Evolutionary conservation across 352 stramenopile genomes (phyloP).

Genomic region (Thalassiosira oceanica): DNA sequence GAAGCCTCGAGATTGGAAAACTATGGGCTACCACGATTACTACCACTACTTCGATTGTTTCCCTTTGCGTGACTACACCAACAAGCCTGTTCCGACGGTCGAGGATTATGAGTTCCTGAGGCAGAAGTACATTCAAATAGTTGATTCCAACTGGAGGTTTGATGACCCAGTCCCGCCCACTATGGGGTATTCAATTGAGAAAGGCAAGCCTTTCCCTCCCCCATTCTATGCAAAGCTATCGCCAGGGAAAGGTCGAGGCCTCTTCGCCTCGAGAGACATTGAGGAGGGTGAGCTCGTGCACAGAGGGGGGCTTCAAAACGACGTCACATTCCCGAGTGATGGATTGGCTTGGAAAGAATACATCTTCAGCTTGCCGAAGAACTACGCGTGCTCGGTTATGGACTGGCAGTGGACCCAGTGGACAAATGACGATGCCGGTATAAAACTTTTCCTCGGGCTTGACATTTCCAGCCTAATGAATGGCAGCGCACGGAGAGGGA

Average conservation of each 20-base stretch:
- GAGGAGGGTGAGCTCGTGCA: constrained; percentile 33
- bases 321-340: constrained; percentile 9
- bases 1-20: too few species aligned
- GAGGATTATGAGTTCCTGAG: neutral
- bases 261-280: constrained; percentile 7
- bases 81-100: neutral
- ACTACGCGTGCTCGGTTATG: constrained; percentile 20
- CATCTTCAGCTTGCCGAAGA: constrained; percentile 24
- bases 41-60: constrained; percentile 13
- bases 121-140: neutral
- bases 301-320: constrained; percentile 12
- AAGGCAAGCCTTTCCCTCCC: neutral
- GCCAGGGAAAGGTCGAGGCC: neutral
- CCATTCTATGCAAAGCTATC: neutral
- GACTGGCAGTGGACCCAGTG: constrained; percentile 33
- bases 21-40: constrained; percentile 3
- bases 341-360: constrained; percentile 2
- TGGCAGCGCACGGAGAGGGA: too few species aligned
- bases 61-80: constrained; percentile 1
- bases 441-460: neutral
- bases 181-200: neutral
- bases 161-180: constrained; percentile 4
- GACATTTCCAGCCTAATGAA: constrained; percentile 33
- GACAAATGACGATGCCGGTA: constrained; percentile 3
- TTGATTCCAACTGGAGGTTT: neutral